Evolutionary conservation across 148 eudicot genomes (phyloP), one percentile per base, ranked within the genome.

Genomic region (Selenicereus undatus): DNA sequence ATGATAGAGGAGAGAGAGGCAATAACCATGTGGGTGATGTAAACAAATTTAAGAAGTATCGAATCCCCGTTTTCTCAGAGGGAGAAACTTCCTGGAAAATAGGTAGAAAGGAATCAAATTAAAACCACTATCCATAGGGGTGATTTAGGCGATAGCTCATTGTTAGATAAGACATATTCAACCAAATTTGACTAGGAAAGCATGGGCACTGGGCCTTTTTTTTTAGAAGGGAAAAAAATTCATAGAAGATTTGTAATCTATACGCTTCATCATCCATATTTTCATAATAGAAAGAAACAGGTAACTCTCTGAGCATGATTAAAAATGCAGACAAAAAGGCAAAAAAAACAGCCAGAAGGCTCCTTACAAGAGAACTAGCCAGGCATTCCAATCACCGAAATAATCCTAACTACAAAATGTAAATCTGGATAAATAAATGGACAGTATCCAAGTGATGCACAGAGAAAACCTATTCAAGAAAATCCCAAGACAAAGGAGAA

Each of bases 51-150:
- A 74, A 13, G 83, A 64, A 74, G 78, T 48, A 76, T 76, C 71
- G 76, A 81, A 76, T 81, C 83, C 76, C 68, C 66, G 26, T 30
- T 48, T 32, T 17, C n/a, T 14, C 60, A 35, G 50, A 24, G 75
- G 35, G 51, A 48, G 83, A 69, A 50, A 75, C 42, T 81, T 81
- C 83, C 48, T 50, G 75, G 83, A 81, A 81, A 73, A 69, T 68
- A 75, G 79, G 62, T 16, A 51, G 5, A 48, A 68, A 78, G 75
- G 77, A 81, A 66, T 45, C 58, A 45, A 66, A 48, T 48, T 48
- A 48, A 73, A 75, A 50, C 79, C 51, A 81, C 73, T 81, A 81
- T 75, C 79, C 78, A 62, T 21, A 73, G 50, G 74, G 75, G 71
- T 75, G 78, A 60, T 64, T 74, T 60, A 48, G 52, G 82, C 50